These are phyloP conservation scores for Monosporozyma aerobia DNA, from an alignment of 805 yeast genomes.

Conservation along the genomic window DNA sequence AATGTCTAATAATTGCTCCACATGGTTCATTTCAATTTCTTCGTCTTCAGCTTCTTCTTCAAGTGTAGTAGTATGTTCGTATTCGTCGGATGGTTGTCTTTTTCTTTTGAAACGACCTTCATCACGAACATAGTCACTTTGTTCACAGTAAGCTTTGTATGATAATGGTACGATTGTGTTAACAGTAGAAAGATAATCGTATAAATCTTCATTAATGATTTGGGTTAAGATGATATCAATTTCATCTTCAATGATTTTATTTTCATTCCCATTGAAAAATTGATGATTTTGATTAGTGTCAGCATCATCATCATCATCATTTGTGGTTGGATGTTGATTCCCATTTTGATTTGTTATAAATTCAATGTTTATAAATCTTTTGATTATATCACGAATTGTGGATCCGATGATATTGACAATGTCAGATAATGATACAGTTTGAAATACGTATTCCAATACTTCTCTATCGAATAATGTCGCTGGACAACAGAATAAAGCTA, in stretches of 20 bases:
- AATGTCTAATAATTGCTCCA: slow-evolving; percentile 13
- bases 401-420: slow-evolving; percentile 11
- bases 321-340: no score
- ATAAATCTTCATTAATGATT: slow-evolving; percentile 11
- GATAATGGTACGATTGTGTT: slow-evolving; percentile 13
- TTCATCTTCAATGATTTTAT: neutral
- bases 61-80: neutral
- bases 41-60: neutral
- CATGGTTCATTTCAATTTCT: slow-evolving; percentile 5
- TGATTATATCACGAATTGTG: slow-evolving; percentile 4
- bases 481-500: slow-evolving; percentile 14
- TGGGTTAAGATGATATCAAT: slow-evolving; percentile 3
- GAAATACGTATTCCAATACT: slow-evolving; percentile 10
- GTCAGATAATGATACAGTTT: slow-evolving; percentile 13
- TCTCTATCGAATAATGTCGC: slow-evolving; percentile 14
- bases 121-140: slow-evolving; percentile 8
- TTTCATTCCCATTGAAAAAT: neutral
- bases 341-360: neutral
- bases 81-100: neutral
- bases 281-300: neutral
- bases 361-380: slow-evolving; percentile 8
- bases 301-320: no score
- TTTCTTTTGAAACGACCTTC: slow-evolving; percentile 7
- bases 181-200: slow-evolving; percentile 13
- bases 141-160: slow-evolving; percentile 12